Percentiles rank a stretch among this genome's conserved stretches.
Evolutionary conservation across 257 asterid species (phyloP).

Genomic region (Nicotiana otophora): DNA sequence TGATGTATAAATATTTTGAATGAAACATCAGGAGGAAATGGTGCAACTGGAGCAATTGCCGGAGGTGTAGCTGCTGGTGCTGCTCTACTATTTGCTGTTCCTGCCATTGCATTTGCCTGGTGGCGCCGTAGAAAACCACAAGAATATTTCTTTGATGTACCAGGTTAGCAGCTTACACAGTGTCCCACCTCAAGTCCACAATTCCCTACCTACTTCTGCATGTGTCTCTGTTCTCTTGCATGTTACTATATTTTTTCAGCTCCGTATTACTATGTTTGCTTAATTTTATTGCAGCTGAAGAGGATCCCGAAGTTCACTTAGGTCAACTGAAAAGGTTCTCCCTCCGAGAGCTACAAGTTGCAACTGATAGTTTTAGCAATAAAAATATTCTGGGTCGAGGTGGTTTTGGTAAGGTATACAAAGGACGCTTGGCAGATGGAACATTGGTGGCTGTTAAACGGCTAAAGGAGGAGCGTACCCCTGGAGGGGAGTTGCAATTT

Average conservation of each 20-base stretch:
- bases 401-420: constrained; percentile 52
- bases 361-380: constrained; percentile 49
- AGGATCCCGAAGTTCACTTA: constrained; percentile 51
- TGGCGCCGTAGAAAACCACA: constrained; percentile 50
- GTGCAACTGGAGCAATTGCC: constrained; percentile 50
- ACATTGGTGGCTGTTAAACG: constrained; percentile 51
- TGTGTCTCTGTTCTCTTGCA: neutral
- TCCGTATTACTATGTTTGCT: neutral
- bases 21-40: constrained; percentile 33
- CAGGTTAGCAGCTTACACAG: constrained; percentile 24
- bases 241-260: neutral
- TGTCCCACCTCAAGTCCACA: neutral
- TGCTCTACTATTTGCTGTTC: constrained; percentile 50
- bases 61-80: constrained; percentile 63
- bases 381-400: constrained; percentile 52
- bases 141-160: constrained; percentile 51
- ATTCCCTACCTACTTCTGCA: neutral
- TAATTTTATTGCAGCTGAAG: constrained; percentile 37
- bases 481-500: constrained; percentile 57
- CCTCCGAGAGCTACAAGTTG: constrained; percentile 48
- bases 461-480: constrained; percentile 50
- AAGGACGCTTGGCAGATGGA: constrained; percentile 52
- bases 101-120: constrained; percentile 55
- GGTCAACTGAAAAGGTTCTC: constrained; percentile 52
- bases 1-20: neutral